Evolutionary conservation across 768 basidiomycete species (phyloP).

Genomic region (Suillus decipiens): DNA sequence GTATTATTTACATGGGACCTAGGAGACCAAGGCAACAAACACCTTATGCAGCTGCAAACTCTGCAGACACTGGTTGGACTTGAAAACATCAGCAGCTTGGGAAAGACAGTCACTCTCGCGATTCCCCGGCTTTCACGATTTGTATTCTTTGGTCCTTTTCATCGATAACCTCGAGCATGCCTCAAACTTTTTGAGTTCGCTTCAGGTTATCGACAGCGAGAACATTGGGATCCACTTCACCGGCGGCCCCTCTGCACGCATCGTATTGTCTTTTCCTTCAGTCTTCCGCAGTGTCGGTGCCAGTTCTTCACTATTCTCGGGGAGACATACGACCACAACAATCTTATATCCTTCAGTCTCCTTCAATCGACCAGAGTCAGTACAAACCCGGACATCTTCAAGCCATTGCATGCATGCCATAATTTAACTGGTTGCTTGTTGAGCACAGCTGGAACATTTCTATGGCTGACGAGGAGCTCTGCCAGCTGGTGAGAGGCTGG

Average conservation of each 20-base stretch:
- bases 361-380: neutral
- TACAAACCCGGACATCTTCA: neutral
- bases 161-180: neutral
- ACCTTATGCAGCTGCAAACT: neutral
- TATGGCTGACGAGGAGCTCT: slow-evolving; percentile 20
- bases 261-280: no score
- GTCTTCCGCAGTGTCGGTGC: no score
- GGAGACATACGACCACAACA: neutral
- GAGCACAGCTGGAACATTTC: slow-evolving; percentile 21
- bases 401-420: neutral
- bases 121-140: neutral
- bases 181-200: neutral
- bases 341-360: neutral
- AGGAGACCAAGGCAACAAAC: neutral
- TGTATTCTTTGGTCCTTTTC: neutral
- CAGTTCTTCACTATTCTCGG: neutral
- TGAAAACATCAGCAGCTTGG: neutral
- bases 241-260: neutral
- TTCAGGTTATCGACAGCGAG: neutral
- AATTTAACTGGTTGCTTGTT: slow-evolving; percentile 1
- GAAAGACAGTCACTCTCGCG: neutral
- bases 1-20: neutral
- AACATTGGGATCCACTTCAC: neutral
- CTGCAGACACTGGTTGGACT: neutral
- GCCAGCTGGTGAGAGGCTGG: slow-evolving; percentile 22